Evolutionary conservation across 176 grass and related monocot genomes (phyloP), one percentile per base, ranked within the genome.

Genomic region (Lolium perenne): DNA sequence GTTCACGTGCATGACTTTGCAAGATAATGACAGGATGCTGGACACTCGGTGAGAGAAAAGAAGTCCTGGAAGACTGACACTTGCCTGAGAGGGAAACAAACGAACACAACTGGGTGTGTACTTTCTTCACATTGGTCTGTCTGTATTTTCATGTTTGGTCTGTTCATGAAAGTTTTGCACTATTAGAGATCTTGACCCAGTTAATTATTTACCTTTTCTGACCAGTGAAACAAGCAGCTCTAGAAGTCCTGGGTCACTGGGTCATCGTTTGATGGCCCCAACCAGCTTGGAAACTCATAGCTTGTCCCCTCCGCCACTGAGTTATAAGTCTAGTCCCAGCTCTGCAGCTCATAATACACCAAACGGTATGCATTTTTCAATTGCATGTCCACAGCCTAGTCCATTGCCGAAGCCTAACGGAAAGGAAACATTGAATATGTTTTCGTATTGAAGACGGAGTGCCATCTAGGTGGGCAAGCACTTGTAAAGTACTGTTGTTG

Each of bases 31-130:
- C 86, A 98, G 93, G 93, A 94, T 86, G 66, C 62, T 74, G 48
- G 46, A 29, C 77, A 82, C 26, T 77, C 45, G 45, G 26, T 66
- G 84, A 92, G 87, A 89, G 92, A 94, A 17, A 89, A 87, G 86
- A 80, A 74, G 5, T 47, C 85, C 65, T 90, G 90, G 47, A 96
- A 96, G 80, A 87, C 38, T 41, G 86, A 91, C 46, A 76, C 77
- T 16, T 87, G 54, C 16, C 23, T 22, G 69, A 94, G 85, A 64
- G 80, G 90, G 69, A 94, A 90, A 64, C 85, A 89, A n/a, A 58
- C 83, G 51, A 82, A 53, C 76, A 65, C 86, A 76, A 63, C 23
- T 46, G 69, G 90, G 90, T 95, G 63, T 77, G 87, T 87, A 76
- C 21, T 79, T 53, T 69, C 25, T 58, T 79, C 40, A 21, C 43